Percentiles rank a stretch among this genome's conserved stretches.
Conservation (phyloP, 202 grass and related monocot species). For the Cymbopogon flexuosus region DNA sequence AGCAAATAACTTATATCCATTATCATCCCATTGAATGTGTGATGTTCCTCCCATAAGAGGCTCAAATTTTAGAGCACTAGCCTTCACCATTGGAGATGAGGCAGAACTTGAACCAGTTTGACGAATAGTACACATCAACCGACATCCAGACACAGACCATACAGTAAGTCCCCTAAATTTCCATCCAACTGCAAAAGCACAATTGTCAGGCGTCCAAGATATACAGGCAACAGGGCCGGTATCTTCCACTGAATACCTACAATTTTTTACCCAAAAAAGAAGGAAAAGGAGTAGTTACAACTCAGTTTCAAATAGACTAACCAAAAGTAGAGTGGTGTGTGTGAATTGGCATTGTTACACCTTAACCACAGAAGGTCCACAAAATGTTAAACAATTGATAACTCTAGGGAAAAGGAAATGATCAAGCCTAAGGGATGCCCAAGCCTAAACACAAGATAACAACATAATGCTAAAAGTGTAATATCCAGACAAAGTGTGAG, state of each 20-base stretch:
- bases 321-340: background rate
- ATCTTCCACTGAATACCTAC: conserved; percentile 95
- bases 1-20: conserved; percentile 86
- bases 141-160: conserved; percentile 95
- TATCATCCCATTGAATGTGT: conserved; percentile 92
- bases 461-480: background rate
- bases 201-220: conserved; percentile 96
- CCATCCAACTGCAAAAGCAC: conserved; percentile 96
- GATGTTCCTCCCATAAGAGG: conserved; percentile 87
- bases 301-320: conserved; percentile 32
- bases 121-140: conserved; percentile 93
- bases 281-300: conserved; percentile 13
- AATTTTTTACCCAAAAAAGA: conserved; percentile 27
- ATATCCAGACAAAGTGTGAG: conserved; percentile 2
- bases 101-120: conserved; percentile 72
- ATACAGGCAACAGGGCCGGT: conserved; percentile 91
- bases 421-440: conserved; percentile 16
- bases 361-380: background rate
- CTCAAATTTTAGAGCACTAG: conserved; percentile 65
- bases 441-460: background rate
- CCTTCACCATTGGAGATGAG: conserved; percentile 74
- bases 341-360: conserved; percentile 4
- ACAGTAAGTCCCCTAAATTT: conserved; percentile 93
- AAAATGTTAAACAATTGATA: conserved; percentile 1
- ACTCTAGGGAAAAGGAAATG: background rate